Base-by-base conservation (phyloP, 805 yeast genomes). In the Ogataea ramenticola region DNA sequence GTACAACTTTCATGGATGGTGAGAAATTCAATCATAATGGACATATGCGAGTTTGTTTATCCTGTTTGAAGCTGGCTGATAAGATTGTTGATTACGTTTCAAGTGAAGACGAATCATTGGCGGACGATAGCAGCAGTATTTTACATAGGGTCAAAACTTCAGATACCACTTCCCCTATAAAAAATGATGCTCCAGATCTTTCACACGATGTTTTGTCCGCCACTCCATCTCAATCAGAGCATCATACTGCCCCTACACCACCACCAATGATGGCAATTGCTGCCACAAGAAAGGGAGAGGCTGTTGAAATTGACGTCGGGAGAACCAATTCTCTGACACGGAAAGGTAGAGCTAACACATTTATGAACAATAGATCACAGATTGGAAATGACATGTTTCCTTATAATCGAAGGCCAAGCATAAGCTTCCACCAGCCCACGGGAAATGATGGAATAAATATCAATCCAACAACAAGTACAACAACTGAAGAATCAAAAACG, bases 241-340 rank as follows among this genome's bases (percentile, higher is more conserved):
- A 15, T 40, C 41, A 10, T 0, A 47, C 69, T 8, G 71, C 76
- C 0, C 77, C 78, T 9, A 69, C 76, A 1, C 82, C 82, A 0
- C 77, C 81, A 1, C 84, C 83, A n/a, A 74, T 65, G 55, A 77
- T 86, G 81, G 85, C 95, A 0, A 86, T 86, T 41, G 90, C 95
- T 1, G 85, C 93, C 0, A 83, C 91, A 0, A 64, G 89, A 50
- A 75, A 77, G 33, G 95, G 95, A 7, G 93, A 81, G 52, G 76
- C 91, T 0, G 76, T 85, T 2, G 93, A 86, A 55, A 85, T 86
- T 24, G 82, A 83, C 2, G 65, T 58, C 6, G 60, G 62, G 2
- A 54, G 61, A 34, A 45, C 55, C 9, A 54, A 46, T 34, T 52
- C 57, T 2, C 56, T 40, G 46, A 67, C 34, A 48, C 55, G 51